Conservation (phyloP, 169 alveolate genomes). For the Ichthyophthirius multifiliis region DNA sequence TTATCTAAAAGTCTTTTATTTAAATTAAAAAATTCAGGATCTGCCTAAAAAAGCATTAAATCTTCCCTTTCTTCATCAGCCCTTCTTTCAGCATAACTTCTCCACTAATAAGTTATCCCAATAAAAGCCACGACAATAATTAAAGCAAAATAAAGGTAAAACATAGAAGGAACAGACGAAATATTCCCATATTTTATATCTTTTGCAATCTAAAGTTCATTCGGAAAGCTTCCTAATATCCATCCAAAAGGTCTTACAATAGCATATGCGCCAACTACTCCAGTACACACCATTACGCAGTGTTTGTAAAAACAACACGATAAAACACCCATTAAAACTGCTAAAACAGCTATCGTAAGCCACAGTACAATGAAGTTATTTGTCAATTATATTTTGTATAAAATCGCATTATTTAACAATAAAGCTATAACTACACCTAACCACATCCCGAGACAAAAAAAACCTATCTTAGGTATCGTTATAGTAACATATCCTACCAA, state of each 20-base stretch:
- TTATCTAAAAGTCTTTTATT: not conserved
- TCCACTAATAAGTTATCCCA: not conserved
- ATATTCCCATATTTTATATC: not conserved
- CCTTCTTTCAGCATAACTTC: not conserved
- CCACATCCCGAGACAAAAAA: not conserved
- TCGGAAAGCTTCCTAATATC: constrained; percentile 4
- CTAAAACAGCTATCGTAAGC: not conserved
- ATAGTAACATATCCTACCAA: not conserved
- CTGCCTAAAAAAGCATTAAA: not conserved
- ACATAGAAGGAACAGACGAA: not conserved
- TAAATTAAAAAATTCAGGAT: not conserved
- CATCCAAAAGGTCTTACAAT: constrained; percentile 8
- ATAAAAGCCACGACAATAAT: not conserved
- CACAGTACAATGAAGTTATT: not conserved
- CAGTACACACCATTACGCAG: not conserved
- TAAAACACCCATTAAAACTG: not conserved
- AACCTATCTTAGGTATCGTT: not conserved
- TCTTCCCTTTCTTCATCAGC: not conserved
- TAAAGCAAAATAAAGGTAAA: constrained; percentile 5
- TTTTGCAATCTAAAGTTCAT: not conserved
- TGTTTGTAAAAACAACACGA: not conserved
- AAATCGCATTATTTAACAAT: constrained; percentile 3
- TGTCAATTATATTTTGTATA: not conserved
- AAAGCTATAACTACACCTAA: constrained; percentile 2
- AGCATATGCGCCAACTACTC: constrained; percentile 4